These are phyloP conservation scores for Lactarius psammicola DNA, from an alignment of 768 basidiomycete genomes.

Conservation along the genomic window DNA sequence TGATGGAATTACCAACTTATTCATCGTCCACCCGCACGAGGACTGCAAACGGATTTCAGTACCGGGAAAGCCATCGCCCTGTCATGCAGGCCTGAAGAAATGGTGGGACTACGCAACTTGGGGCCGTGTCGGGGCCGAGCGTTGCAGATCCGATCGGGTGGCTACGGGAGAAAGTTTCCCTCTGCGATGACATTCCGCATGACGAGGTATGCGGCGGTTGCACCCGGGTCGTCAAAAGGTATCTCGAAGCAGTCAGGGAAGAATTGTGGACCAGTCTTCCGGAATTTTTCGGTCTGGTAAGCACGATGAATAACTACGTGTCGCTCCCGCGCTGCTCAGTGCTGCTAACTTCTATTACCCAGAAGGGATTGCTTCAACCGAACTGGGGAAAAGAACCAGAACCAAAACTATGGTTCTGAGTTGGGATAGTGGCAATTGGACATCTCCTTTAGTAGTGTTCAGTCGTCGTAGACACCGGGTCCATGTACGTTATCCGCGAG, in stretches of 20 bases:
- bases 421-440: neutral
- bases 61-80: constrained; percentile 34
- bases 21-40: constrained; percentile 85
- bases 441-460: neutral
- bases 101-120: constrained; percentile 24
- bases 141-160: constrained; percentile 22
- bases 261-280: constrained; percentile 24
- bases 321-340: neutral
- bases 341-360: neutral
- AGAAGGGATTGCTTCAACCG: constrained; percentile 16
- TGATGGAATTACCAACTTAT: constrained; percentile 55
- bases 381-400: constrained; percentile 25
- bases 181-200: constrained; percentile 24
- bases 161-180: constrained; percentile 12
- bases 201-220: constrained; percentile 23
- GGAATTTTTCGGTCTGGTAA: constrained; percentile 23
- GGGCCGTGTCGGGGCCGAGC: constrained; percentile 20
- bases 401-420: constrained; percentile 24
- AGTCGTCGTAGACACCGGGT: neutral
- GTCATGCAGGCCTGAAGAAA: constrained; percentile 16
- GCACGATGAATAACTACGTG: neutral
- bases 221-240: constrained; percentile 16
- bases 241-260: constrained; percentile 20
- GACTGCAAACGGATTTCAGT: constrained; percentile 81
- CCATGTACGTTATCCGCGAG: neutral